These are phyloP conservation scores for Bolboschoenus planiculmis DNA, from an alignment of 176 grass and related monocot species.

Conservation along the genomic window DNA sequence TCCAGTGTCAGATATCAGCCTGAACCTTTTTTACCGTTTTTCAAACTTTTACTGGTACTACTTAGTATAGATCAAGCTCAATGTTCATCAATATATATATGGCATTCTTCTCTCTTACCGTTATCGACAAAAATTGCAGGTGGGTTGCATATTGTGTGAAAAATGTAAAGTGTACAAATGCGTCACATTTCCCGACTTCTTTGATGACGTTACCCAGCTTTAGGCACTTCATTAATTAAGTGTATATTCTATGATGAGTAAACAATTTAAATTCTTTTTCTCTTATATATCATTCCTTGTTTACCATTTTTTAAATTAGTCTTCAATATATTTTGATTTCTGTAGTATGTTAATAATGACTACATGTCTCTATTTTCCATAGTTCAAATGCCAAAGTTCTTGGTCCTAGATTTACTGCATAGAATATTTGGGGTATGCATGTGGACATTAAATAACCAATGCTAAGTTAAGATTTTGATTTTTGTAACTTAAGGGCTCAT, in stretches of 20 bases:
- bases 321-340: not conserved
- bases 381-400: not conserved
- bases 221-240: conserved; percentile 1
- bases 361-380: not conserved
- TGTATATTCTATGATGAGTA: not conserved
- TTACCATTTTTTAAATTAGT: not conserved
- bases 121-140: conserved; percentile 2
- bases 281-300: not conserved
- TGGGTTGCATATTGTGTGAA: conserved; percentile 17
- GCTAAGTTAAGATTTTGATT: not conserved
- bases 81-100: not conserved
- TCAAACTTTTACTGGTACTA: not conserved
- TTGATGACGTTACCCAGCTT: conserved; percentile 5
- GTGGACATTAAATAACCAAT: not conserved
- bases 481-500: not conserved
- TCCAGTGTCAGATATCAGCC: not conserved
- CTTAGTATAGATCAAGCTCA: not conserved
- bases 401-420: not conserved
- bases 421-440: not conserved
- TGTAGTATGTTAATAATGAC: not conserved
- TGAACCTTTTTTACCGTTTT: not conserved
- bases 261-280: not conserved
- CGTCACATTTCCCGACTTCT: conserved; percentile 15
- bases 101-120: not conserved
- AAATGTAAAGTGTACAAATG: conserved; percentile 29